phyloP scores from a whole-genome alignment of 2,329 filamentous ascomycete species.

The Aquanectria penicillioides region DNA sequence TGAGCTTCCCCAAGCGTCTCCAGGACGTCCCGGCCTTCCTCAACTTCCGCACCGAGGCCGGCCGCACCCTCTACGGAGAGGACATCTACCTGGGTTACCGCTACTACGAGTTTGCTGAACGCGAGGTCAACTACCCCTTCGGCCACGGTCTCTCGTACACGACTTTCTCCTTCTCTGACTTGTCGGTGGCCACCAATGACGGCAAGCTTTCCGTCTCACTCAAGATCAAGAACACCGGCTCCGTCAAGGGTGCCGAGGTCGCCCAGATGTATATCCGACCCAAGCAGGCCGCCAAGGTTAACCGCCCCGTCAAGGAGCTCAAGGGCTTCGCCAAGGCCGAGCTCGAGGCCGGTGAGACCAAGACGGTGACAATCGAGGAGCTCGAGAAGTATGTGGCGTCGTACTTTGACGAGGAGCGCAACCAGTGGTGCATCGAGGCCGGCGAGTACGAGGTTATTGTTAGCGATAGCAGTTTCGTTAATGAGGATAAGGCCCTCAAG shows the following conservation, averaged over 20 bases:
- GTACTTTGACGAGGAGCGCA: constrained; percentile 76
- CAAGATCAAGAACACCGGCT: constrained; percentile 70
- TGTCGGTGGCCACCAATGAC: constrained; percentile 58
- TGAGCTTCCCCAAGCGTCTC: constrained; percentile 74
- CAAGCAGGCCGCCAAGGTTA: constrained; percentile 63
- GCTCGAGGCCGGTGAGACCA: constrained; percentile 67
- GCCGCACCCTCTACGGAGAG: constrained; percentile 80
- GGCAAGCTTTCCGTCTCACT: constrained; percentile 60
- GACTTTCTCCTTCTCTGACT: constrained; percentile 66
- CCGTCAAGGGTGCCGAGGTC: constrained; percentile 61
- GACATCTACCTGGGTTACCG: constrained; percentile 85
- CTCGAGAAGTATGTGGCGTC: constrained; percentile 72
- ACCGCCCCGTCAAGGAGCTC: constrained; percentile 68
- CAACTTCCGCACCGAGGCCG: constrained; percentile 77
- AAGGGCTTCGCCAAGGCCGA: constrained; percentile 74
- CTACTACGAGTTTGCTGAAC: constrained; percentile 78
- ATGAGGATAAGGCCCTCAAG: constrained; percentile 57
- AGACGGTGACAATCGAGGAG: constrained; percentile 65
- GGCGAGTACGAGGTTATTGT: constrained; percentile 73
- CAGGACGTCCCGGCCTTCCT: constrained; percentile 81
- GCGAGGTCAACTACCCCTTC: constrained; percentile 77
- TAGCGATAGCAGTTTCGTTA: constrained; percentile 64
- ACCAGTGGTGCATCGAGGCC: constrained; percentile 73
- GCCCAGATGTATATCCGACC: constrained; percentile 67
- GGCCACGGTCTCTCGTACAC: constrained; percentile 85